Conservation (phyloP, 2,329 filamentous ascomycete species). For the Endothia cerciana region DNA sequence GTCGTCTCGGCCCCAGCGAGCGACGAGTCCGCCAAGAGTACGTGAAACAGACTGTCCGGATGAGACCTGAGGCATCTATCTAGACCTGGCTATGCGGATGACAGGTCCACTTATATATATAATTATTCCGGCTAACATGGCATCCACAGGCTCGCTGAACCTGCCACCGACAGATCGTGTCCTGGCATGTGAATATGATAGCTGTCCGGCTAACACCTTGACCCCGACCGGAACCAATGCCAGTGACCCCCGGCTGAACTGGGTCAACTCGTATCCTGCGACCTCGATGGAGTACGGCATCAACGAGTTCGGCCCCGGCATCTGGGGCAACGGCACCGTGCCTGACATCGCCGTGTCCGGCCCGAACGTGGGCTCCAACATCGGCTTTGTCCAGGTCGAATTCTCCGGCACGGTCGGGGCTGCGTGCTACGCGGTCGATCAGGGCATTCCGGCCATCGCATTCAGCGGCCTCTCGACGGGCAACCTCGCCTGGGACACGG, state of each 20-base stretch:
- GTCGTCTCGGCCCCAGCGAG: constrained; percentile 69
- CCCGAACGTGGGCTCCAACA: constrained; percentile 63
- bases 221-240: constrained; percentile 58
- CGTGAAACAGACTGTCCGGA: too few species aligned
- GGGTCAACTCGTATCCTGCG: constrained; percentile 72
- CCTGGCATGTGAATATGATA: constrained; percentile 62
- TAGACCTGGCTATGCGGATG: too few species aligned
- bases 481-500: constrained; percentile 57
- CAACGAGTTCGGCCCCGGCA: constrained; percentile 54
- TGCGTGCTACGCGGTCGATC: constrained; percentile 59
- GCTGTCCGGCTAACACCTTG: constrained; percentile 61
- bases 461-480: constrained; percentile 62
- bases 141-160: constrained; percentile 55
- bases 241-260: constrained; percentile 64
- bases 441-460: constrained; percentile 67
- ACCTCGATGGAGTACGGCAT: constrained; percentile 68
- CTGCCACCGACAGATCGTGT: constrained; percentile 50
- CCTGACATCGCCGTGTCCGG: constrained; percentile 69
- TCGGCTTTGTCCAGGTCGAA: constrained; percentile 54
- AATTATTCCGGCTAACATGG: constrained; percentile 20
- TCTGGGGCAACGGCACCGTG: constrained; percentile 53
- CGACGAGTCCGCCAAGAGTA: constrained; percentile 66
- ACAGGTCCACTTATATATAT: too few species aligned
- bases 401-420: constrained; percentile 73
- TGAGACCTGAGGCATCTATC: too few species aligned